Conservation (phyloP, 1,284 basidiomycete species). For the Xerocomus cyaneibrunnescens region DNA sequence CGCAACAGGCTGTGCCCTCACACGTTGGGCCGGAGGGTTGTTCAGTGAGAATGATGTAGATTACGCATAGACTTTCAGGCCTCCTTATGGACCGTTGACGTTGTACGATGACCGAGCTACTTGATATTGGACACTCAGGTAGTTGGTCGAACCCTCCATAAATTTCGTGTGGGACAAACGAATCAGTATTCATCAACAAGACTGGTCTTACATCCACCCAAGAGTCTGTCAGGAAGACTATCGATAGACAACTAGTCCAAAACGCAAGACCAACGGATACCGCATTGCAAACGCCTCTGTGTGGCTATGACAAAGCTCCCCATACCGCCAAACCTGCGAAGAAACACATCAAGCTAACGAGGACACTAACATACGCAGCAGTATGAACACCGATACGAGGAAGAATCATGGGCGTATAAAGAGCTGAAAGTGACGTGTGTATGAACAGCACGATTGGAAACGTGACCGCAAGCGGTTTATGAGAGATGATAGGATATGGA, state of each 20-base stretch:
- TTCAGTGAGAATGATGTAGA: slow-evolving; percentile 22
- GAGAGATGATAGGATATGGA: slow-evolving; percentile 20
- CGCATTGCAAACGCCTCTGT: not conserved
- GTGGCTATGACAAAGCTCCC: slow-evolving; percentile 51
- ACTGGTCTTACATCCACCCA: not conserved
- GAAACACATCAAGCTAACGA: slow-evolving; percentile 62
- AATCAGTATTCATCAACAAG: not conserved
- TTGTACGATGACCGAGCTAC: slow-evolving; percentile 8
- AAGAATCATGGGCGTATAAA: slow-evolving; percentile 62
- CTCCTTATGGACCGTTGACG: slow-evolving; percentile 1
- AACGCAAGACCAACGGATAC: not conserved
- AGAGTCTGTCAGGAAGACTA: not conserved
- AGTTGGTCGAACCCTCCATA: not conserved
- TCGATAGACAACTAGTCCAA: slow-evolving; percentile 12
- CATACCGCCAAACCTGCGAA: slow-evolving; percentile 68
- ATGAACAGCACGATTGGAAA: slow-evolving; percentile 50
- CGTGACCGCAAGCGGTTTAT: slow-evolving; percentile 43
- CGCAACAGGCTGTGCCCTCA: slow-evolving; percentile 44
- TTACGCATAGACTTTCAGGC: slow-evolving; percentile 5
- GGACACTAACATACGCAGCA: slow-evolving; percentile 62
- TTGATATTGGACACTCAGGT: not conserved
- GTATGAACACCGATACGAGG: slow-evolving; percentile 68
- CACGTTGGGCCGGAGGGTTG: slow-evolving; percentile 49
- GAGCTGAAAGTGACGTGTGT: slow-evolving; percentile 51
- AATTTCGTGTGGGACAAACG: not conserved